Evolutionary conservation across 2,329 filamentous ascomycete genomes (phyloP).

Genomic region (Chrysoporthe puriensis): DNA sequence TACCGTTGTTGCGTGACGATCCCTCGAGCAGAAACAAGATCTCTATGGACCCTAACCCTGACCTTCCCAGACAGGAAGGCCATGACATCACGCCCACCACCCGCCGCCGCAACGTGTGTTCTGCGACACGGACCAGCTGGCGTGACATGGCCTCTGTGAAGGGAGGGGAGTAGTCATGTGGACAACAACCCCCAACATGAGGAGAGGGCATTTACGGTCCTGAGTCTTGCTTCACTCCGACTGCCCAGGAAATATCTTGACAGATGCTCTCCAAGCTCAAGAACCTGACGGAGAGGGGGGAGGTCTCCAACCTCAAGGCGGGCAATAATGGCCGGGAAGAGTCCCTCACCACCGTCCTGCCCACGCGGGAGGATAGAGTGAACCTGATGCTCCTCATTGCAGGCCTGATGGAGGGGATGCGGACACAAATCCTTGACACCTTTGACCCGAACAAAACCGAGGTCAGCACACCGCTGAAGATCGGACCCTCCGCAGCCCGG

Average conservation of each 20-base stretch:
- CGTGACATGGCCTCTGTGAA: neutral
- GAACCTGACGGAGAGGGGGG: slow-evolving; percentile 21
- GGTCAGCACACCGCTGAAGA: slow-evolving; percentile 15
- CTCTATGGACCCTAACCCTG: neutral
- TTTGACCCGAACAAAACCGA: slow-evolving; percentile 27
- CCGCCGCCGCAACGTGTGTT: neutral
- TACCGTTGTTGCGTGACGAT: neutral
- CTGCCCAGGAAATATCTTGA: neutral
- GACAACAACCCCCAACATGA: neutral
- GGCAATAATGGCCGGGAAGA: slow-evolving; percentile 18
- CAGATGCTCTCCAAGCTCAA: slow-evolving; percentile 28
- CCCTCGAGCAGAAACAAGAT: neutral
- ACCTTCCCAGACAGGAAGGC: neutral
- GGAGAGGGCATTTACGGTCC: neutral
- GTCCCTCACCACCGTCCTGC: slow-evolving; percentile 31
- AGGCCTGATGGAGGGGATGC: slow-evolving; percentile 29
- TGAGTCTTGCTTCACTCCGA: too few relatives aligned
- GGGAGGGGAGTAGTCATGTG: neutral
- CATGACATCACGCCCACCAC: neutral
- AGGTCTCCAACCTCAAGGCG: slow-evolving; percentile 6
- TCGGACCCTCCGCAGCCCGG: slow-evolving; percentile 6
- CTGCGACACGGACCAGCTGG: neutral
- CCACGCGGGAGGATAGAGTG: slow-evolving; percentile 30
- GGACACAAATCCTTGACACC: slow-evolving; percentile 28
- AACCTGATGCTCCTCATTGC: slow-evolving; percentile 30